Evolutionary conservation across 176 grass and related monocot species (phyloP).

Genomic region (Dendrocalamus sinicus): DNA sequence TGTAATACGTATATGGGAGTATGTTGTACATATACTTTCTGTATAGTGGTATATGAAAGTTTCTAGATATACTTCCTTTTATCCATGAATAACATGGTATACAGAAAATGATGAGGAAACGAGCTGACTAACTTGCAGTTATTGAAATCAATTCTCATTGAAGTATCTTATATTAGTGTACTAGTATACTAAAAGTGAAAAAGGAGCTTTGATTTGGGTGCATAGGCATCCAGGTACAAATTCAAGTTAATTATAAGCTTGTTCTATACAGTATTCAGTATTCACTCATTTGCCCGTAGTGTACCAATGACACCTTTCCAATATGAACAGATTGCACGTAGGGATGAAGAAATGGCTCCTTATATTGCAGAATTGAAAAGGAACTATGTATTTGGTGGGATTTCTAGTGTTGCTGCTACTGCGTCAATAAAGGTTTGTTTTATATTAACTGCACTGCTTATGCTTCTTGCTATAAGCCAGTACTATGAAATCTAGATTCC

Average conservation of each 20-base stretch:
- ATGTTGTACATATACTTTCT: not conserved
- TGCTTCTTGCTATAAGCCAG: constrained; percentile 18
- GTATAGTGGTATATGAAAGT: not conserved
- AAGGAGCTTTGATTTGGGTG: constrained; percentile 19
- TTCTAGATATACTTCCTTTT: not conserved
- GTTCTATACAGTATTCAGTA: not conserved
- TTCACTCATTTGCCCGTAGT: not conserved
- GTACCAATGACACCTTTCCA: constrained; percentile 20
- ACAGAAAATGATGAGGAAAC: not conserved
- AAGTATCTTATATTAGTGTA: not conserved
- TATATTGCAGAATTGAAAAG: constrained; percentile 84
- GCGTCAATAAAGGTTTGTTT: constrained; percentile 84
- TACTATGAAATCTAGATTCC: constrained; percentile 26
- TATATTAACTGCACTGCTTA: constrained; percentile 11
- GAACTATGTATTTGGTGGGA: constrained; percentile 94
- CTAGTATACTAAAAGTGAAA: constrained; percentile 7
- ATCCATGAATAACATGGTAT: not conserved
- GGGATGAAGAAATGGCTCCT: constrained; percentile 96
- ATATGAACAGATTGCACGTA: constrained; percentile 67
- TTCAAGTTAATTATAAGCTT: constrained; percentile 13
- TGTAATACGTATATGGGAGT: not conserved
- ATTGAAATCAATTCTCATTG: not conserved
- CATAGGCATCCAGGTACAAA: constrained; percentile 5
- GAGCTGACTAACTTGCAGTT: not conserved
- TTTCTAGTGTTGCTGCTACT: constrained; percentile 92